Evolutionary conservation across 257 asterid species (phyloP).

Genomic region (Galeopsis tetrahit): DNA sequence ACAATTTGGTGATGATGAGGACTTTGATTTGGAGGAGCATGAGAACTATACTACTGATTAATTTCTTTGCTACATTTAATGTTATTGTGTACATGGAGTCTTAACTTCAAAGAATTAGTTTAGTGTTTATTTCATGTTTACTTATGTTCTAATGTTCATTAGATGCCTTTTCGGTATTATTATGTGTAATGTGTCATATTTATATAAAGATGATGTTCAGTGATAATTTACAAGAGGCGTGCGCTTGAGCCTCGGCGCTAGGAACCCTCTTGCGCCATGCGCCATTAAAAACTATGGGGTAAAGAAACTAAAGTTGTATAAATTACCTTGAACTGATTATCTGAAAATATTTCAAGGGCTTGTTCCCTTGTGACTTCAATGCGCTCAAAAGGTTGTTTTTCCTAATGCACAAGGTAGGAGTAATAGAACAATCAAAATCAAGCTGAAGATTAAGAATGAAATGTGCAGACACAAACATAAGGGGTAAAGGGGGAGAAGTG

Average conservation of each 20-base stretch:
- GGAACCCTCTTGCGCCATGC: neutral
- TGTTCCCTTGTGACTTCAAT: slow-evolving; percentile 88
- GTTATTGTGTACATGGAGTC: neutral
- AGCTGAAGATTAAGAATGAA: neutral
- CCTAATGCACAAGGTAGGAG: slow-evolving; percentile 51
- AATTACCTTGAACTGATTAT: slow-evolving; percentile 83
- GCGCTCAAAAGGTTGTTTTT: slow-evolving; percentile 92
- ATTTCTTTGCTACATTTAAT: neutral
- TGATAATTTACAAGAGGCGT: neutral
- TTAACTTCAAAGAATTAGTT: neutral
- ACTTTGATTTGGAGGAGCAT: neutral
- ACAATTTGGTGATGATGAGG: neutral
- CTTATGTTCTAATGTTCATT: neutral
- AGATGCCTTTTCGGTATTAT: neutral
- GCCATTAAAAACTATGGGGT: neutral
- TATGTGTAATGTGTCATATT: slow-evolving; percentile 3
- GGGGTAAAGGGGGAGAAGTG: slow-evolving; percentile 7
- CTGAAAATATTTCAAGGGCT: slow-evolving; percentile 92
- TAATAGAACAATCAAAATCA: slow-evolving; percentile 7
- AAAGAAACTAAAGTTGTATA: neutral
- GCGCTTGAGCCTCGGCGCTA: neutral
- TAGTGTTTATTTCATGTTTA: neutral
- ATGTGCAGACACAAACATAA: neutral
- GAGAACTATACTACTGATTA: neutral
- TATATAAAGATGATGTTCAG: neutral